phyloP scores from a whole-genome alignment of 257 asterid species.

The Phtheirospermum japonicum region DNA sequence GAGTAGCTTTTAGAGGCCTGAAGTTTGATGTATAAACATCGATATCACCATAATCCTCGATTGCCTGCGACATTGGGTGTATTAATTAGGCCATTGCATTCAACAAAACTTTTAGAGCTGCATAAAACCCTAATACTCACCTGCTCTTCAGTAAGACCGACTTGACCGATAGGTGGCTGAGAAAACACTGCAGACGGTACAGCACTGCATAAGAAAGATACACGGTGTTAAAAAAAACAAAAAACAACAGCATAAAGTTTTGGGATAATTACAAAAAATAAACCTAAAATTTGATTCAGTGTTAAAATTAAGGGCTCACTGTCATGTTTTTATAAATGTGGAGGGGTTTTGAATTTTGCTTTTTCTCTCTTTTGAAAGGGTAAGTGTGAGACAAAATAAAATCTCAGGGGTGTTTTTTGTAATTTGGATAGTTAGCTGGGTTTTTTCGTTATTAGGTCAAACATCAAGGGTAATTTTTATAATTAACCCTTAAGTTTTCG shows the following conservation, averaged over 20 bases:
- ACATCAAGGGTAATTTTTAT: too few relatives aligned
- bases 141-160: conserved; percentile 94
- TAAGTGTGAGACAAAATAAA: not conserved
- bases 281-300: not conserved
- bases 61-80: conserved; percentile 50
- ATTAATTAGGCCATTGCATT: conserved; percentile 16
- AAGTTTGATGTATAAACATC: conserved; percentile 83
- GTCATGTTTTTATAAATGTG: not conserved
- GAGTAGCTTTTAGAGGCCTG: conserved; percentile 91
- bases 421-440: not conserved
- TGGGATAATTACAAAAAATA: not conserved
- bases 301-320: not conserved
- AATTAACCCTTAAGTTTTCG: too few relatives aligned
- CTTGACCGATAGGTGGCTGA: conserved; percentile 95
- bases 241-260: too few relatives aligned
- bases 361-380: not conserved
- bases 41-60: conserved; percentile 66
- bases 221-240: conserved; percentile 1
- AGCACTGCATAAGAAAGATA: conserved; percentile 49
- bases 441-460: not conserved
- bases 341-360: not conserved
- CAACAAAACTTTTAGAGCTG: conserved; percentile 22
- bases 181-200: conserved; percentile 93
- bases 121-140: conserved; percentile 33
- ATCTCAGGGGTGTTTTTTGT: not conserved